A percentile compares a stretch with the other conserved stretches of the same genome.
Conservation (phyloP, 2,329 filamentous ascomycete genomes). For the Epichloe hybrida region DNA sequence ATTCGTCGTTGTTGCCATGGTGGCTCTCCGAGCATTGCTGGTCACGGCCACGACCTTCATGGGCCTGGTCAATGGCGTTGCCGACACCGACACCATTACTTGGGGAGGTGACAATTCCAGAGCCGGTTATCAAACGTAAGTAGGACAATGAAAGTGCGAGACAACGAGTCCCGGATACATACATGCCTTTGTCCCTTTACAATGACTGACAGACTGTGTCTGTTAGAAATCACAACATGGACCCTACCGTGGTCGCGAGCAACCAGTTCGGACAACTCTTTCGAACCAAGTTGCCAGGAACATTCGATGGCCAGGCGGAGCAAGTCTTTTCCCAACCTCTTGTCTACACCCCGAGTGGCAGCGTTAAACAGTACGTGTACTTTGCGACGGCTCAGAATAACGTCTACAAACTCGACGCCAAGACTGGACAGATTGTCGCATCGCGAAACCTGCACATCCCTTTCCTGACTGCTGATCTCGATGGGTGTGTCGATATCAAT, state of each 20-base stretch:
- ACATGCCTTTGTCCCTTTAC: no score
- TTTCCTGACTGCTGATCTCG: constrained; percentile 34
- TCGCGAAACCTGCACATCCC: constrained; percentile 34
- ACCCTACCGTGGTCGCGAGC: constrained; percentile 42
- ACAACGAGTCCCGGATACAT: no score
- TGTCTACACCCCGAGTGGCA: constrained; percentile 33
- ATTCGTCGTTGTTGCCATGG: constrained; percentile 9
- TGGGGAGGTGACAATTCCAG: constrained; percentile 45
- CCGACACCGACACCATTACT: constrained; percentile 41
- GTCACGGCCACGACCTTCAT: constrained; percentile 20
- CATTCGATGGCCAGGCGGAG: constrained; percentile 34
- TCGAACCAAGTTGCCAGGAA: constrained; percentile 35
- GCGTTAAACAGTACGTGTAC: constrained; percentile 38
- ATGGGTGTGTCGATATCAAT: constrained; percentile 34
- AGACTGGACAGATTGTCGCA: constrained; percentile 36
- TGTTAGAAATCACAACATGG: constrained; percentile 45
- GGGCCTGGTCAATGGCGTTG: constrained; percentile 22
- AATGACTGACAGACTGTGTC: neutral
- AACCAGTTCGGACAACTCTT: constrained; percentile 42
- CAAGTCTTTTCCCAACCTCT: constrained; percentile 39
- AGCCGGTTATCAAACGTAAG: constrained; percentile 38
- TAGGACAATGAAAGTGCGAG: neutral
- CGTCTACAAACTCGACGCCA: constrained; percentile 41
- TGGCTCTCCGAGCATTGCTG: constrained; percentile 14
- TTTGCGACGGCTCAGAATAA: constrained; percentile 45